Percentiles rank a stretch among this genome's conserved stretches.
Evolutionary conservation across 352 stramenopile species (phyloP).

Genomic region (Plasmopara viticola): DNA sequence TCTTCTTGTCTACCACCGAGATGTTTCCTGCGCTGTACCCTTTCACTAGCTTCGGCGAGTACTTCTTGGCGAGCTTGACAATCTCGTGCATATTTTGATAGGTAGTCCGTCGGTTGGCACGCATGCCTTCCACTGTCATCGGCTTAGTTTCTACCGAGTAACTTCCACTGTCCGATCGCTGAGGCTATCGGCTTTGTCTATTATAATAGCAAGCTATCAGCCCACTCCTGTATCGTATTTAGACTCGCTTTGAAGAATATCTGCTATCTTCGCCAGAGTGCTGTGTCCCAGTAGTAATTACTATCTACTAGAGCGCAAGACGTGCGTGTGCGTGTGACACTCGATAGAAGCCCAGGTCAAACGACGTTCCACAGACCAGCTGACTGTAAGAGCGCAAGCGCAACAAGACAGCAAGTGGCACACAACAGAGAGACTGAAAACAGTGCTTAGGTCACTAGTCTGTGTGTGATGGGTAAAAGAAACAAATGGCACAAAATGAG

Average conservation of each 20-base stretch:
- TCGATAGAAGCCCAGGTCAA: conserved; percentile 11
- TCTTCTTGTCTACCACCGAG: conserved; percentile 89
- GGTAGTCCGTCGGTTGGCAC: conserved; percentile 63
- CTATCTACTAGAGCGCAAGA: conserved; percentile 27
- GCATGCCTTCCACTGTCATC: conserved; percentile 74
- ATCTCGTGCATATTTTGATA: conserved; percentile 88
- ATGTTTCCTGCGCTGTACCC: conserved; percentile 86
- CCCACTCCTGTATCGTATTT: conserved; percentile 43
- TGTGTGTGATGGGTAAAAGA: conserved; percentile 8
- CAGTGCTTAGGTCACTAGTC: conserved; percentile 8
- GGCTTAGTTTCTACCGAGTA: conserved; percentile 8
- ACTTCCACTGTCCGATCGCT: conserved; percentile 2
- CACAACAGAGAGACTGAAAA: conserved; percentile 17
- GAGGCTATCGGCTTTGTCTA: background rate
- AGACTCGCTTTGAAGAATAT: conserved; percentile 25
- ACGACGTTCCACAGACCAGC: conserved; percentile 14
- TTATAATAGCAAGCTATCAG: conserved; percentile 21
- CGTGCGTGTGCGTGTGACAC: conserved; percentile 4
- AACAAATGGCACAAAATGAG: conserved; percentile 29
- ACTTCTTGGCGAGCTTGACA: conserved; percentile 85
- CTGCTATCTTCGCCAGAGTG: conserved; percentile 42
- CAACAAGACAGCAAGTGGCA: conserved; percentile 24
- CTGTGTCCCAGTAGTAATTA: conserved; percentile 36
- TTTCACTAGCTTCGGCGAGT: conserved; percentile 83
- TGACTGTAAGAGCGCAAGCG: conserved; percentile 26